Evolutionary conservation across 305 asterid genomes (phyloP).

Genomic region (Caryopteris hybrid): DNA sequence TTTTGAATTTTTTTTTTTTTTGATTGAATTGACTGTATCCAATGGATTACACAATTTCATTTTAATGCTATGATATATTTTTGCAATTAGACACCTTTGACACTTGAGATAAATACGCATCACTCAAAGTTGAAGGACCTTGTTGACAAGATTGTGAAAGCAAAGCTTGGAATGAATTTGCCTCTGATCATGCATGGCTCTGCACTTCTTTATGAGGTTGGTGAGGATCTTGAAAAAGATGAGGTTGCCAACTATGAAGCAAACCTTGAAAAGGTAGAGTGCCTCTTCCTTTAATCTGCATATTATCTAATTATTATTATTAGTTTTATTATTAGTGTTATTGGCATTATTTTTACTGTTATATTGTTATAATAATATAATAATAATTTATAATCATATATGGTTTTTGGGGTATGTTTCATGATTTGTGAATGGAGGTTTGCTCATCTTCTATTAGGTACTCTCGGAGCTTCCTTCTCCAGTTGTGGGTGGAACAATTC

Average conservation of each 20-base stretch:
- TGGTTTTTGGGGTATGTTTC: no score
- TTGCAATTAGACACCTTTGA: constrained; percentile 75
- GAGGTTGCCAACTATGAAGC: constrained; percentile 87
- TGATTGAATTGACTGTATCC: background rate
- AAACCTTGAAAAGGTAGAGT: constrained; percentile 84
- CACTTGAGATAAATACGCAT: constrained; percentile 79
- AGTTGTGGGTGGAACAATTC: constrained; percentile 71
- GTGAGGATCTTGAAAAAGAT: constrained; percentile 93
- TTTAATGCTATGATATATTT: constrained; percentile 18
- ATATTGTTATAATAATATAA: no score
- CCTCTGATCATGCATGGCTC: constrained; percentile 90
- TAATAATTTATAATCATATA: no score
- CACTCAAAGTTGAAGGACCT: constrained; percentile 83
- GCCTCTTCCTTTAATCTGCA: background rate
- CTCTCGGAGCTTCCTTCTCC: constrained; percentile 85
- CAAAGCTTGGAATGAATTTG: constrained; percentile 87
- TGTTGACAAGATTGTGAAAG: constrained; percentile 81
- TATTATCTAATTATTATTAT: background rate
- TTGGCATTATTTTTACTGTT: no score
- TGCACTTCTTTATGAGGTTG: constrained; percentile 89
- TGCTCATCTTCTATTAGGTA: constrained; percentile 46
- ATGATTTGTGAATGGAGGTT: constrained; percentile 17
- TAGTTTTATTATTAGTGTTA: no score
- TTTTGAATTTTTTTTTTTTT: constrained; percentile 5
- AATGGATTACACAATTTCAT: background rate